Evolutionary conservation across 208 protist species (phyloP).

Genomic region (Strigomonas culicis): DNA sequence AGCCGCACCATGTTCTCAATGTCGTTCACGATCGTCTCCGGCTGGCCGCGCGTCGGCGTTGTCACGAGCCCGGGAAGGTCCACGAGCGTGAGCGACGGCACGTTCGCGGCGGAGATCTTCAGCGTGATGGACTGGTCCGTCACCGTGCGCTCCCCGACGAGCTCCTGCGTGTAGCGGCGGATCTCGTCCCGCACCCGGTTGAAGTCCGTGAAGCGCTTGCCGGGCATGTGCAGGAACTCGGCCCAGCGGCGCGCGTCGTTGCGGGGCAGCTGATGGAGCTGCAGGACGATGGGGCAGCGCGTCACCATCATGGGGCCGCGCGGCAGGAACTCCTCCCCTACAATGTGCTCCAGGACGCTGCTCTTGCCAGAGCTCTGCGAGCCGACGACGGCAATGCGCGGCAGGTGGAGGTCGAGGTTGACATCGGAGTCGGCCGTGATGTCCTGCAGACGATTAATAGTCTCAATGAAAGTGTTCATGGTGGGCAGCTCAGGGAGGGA

Average conservation of each 20-base stretch:
- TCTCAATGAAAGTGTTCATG: conserved; percentile 12
- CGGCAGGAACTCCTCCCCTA: conserved; percentile 95
- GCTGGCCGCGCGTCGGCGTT: conserved; percentile 1
- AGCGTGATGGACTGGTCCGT: conserved; percentile 9
- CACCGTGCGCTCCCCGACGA: not conserved
- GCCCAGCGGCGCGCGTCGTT: conserved; percentile 26
- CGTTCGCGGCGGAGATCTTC: conserved; percentile 2
- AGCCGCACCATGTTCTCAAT: conserved; percentile 12
- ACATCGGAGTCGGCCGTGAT: conserved; percentile 7
- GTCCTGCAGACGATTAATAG: conserved; percentile 8
- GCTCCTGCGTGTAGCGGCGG: not conserved
- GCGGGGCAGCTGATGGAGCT: conserved; percentile 61
- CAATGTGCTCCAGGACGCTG: conserved; percentile 95
- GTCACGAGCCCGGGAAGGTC: conserved; percentile 14
- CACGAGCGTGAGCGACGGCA: conserved; percentile 9
- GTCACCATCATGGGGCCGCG: conserved; percentile 95
- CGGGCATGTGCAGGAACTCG: conserved; percentile 69
- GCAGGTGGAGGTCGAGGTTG: conserved; percentile 34
- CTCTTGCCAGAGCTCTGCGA: conserved; percentile 76
- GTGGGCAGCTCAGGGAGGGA: too few species aligned
- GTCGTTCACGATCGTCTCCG: conserved; percentile 1
- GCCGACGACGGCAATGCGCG: conserved; percentile 94
- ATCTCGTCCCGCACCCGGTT: conserved; percentile 7
- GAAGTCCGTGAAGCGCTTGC: conserved; percentile 8
- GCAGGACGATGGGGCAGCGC: conserved; percentile 91